A percentile compares a stretch with the other conserved stretches of the same genome.
phyloP scores from a whole-genome alignment of 2,329 filamentous ascomycete species.

The Fusarium bulbicola region DNA sequence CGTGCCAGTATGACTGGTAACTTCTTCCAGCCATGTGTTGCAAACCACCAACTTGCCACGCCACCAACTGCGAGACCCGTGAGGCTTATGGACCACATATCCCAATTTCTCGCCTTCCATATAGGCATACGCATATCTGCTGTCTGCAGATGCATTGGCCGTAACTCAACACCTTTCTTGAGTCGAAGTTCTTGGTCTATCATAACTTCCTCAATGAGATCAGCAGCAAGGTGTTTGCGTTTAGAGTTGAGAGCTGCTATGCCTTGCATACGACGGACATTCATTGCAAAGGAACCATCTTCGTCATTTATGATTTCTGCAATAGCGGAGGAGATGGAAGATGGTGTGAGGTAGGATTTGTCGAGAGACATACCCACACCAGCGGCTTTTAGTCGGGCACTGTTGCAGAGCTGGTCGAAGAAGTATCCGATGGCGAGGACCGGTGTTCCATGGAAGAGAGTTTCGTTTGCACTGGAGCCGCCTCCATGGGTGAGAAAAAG shows the following conservation, averaged over 20 bases:
- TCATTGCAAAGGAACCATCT: conserved; percentile 44
- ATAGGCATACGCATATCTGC: conserved; percentile 53
- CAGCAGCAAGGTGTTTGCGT: conserved; percentile 50
- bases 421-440: conserved; percentile 51
- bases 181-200: conserved; percentile 46
- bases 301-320: conserved; percentile 42
- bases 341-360: conserved; percentile 48
- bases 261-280: conserved; percentile 49
- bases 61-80: conserved; percentile 5
- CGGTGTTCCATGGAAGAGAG: conserved; percentile 50
- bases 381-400: conserved; percentile 45
- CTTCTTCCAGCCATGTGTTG: conserved; percentile 23
- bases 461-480: conserved; percentile 53
- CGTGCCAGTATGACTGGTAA: conserved; percentile 14
- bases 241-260: conserved; percentile 50
- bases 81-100: conserved; percentile 44
- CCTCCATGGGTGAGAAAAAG: conserved; percentile 55
- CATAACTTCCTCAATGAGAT: conserved; percentile 54
- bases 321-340: conserved; percentile 45
- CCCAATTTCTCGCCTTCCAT: conserved; percentile 52
- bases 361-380: conserved; percentile 50
- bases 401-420: conserved; percentile 54
- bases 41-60: conserved; percentile 33
- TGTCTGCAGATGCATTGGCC: conserved; percentile 55
- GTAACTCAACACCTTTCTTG: conserved; percentile 25